phyloP scores from a whole-genome alignment of 768 basidiomycete species.

The Paxillus rubicundulus region DNA sequence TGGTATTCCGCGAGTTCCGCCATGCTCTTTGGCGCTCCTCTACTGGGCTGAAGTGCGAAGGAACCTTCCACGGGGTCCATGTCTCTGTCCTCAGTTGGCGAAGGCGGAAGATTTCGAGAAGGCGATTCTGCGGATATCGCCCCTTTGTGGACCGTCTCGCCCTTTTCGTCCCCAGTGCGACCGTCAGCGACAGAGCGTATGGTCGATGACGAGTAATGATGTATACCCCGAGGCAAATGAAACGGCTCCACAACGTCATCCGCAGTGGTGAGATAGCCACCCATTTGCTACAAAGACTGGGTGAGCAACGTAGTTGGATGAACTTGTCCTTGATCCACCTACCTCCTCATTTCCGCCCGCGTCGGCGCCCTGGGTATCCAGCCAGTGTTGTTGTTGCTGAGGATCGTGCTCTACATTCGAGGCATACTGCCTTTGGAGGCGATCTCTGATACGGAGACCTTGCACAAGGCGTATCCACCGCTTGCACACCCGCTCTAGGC shows the following conservation, averaged over 20 bases:
- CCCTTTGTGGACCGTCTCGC: constrained; percentile 5
- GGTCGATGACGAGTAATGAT: constrained; percentile 9
- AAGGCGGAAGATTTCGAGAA: constrained; percentile 6
- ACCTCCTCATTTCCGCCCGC: constrained; percentile 22
- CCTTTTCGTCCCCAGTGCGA: constrained; percentile 31
- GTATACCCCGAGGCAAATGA: constrained; percentile 58
- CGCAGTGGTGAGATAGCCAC: constrained; percentile 65
- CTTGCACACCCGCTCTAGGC: constrained; percentile 77
- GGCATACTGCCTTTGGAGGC: constrained; percentile 78
- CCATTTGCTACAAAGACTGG: constrained; percentile 27
- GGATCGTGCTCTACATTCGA: constrained; percentile 9
- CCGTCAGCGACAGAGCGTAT: constrained; percentile 28
- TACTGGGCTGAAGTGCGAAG: constrained; percentile 6
- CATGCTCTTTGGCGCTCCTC: constrained; percentile 56
- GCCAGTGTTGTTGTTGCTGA: constrained; percentile 5
- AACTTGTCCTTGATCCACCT: constrained; percentile 1
- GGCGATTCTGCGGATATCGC: constrained; percentile 1
- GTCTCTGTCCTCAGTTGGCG: constrained; percentile 16
- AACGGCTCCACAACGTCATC: constrained; percentile 75
- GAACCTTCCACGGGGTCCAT: constrained; percentile 10
- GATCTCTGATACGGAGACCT: constrained; percentile 81
- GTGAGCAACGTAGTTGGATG: constrained; percentile 20
- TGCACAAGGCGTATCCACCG: constrained; percentile 87
- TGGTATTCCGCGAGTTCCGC: constrained; percentile 53
- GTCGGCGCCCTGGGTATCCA: constrained; percentile 17